phyloP scores from a whole-genome alignment of 345 rosid species.

The Salix exigua region DNA sequence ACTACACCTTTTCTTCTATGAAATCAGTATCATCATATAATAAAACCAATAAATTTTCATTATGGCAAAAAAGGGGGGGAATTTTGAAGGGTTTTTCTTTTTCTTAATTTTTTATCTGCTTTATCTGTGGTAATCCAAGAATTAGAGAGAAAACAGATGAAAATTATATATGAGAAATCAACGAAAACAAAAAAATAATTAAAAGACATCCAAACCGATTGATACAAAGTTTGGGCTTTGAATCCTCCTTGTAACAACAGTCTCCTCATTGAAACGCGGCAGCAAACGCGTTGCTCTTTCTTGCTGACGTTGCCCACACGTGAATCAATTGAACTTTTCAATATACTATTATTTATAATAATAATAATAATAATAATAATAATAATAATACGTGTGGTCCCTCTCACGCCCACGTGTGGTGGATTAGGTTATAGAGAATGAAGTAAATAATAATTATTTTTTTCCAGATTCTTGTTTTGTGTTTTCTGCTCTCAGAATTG shows the following conservation, averaged over 20 bases:
- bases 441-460: not conserved
- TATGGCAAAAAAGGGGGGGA: too few species aligned
- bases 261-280: constrained; percentile 47
- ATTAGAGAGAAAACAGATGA: too few species aligned
- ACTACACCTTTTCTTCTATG: too few species aligned
- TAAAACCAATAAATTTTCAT: too few species aligned
- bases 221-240: too few species aligned
- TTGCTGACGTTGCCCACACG: constrained; percentile 45
- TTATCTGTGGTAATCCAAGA: too few species aligned
- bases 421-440: constrained; percentile 9
- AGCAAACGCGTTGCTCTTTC: constrained; percentile 26
- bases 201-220: not conserved
- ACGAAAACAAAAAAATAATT: not conserved
- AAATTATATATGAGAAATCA: not conserved
- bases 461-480: not conserved
- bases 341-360: not conserved
- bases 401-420: constrained; percentile 33
- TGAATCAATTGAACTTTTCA: constrained; percentile 9
- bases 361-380: not conserved
- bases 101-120: too few species aligned
- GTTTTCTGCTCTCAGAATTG: not conserved
- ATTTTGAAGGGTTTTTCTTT: too few species aligned
- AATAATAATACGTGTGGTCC: constrained; percentile 13
- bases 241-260: constrained; percentile 1
- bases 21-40: too few species aligned